Conservation (phyloP, 2,329 filamentous ascomycete species). For the Aspergillus sp. region DNA sequence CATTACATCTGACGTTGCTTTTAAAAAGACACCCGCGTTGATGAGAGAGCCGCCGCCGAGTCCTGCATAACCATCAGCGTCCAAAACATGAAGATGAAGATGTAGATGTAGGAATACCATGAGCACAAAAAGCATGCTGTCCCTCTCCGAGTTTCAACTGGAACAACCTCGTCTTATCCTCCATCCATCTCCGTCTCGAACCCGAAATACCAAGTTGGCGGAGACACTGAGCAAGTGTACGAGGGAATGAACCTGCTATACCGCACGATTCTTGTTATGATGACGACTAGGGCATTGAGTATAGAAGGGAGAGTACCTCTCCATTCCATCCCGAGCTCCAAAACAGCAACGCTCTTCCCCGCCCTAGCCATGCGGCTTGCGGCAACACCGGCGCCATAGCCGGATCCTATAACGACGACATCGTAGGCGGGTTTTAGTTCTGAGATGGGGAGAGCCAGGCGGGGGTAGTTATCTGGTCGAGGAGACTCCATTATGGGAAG, state of each 20-base stretch:
- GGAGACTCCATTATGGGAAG: not conserved
- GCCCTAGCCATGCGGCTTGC: conserved; percentile 64
- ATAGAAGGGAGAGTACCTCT: not conserved
- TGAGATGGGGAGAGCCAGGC: not conserved
- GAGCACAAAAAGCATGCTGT: conserved; percentile 62
- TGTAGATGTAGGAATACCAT: conserved; percentile 43
- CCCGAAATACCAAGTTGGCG: conserved; percentile 14
- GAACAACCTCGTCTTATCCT: conserved; percentile 61
- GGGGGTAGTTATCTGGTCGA: conserved; percentile 17
- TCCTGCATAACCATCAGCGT: conserved; percentile 35
- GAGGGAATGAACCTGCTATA: conserved; percentile 12
- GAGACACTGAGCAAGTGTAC: conserved; percentile 11
- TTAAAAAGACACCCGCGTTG: conserved; percentile 67
- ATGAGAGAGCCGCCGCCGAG: conserved; percentile 65
- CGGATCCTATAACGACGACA: conserved; percentile 66
- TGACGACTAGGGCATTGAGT: too few relatives aligned
- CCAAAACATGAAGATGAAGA: not conserved
- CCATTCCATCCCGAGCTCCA: conserved; percentile 64
- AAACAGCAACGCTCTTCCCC: conserved; percentile 60
- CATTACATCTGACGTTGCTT: conserved; percentile 58
- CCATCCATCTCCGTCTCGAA: not conserved
- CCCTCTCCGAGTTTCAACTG: conserved; percentile 64
- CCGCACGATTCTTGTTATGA: too few relatives aligned
- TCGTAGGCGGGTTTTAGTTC: conserved; percentile 50
- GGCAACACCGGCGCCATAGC: conserved; percentile 67